A percentile compares a stretch with the other conserved stretches of the same genome.
Evolutionary conservation across 805 yeast species (phyloP).

Genomic region (Tetrapisispora fleetii): DNA sequence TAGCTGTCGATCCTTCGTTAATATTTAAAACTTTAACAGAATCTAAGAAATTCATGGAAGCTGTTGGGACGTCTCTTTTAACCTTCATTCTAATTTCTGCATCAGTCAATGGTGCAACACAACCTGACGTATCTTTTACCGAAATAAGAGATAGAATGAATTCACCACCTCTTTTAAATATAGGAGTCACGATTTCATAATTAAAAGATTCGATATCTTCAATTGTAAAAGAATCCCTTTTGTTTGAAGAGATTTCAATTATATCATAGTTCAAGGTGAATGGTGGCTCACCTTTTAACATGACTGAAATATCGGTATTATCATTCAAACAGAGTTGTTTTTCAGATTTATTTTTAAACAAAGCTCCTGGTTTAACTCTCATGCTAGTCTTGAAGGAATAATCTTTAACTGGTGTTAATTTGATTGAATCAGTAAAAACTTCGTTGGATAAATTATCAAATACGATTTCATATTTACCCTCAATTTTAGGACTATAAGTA

Average conservation of each 20-base stretch:
- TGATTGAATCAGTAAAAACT: slow-evolving; percentile 40
- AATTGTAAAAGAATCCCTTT: slow-evolving; percentile 35
- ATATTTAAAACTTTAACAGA: slow-evolving; percentile 32
- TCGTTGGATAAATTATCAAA: slow-evolving; percentile 58
- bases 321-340: slow-evolving; percentile 40
- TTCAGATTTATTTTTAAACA: slow-evolving; percentile 19
- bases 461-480: slow-evolving; percentile 72
- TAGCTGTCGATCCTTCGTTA: slow-evolving; percentile 51
- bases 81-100: slow-evolving; percentile 60
- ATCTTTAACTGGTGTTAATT: slow-evolving; percentile 28
- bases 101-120: slow-evolving; percentile 60
- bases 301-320: slow-evolving; percentile 40
- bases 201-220: slow-evolving; percentile 32
- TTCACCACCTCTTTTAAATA: slow-evolving; percentile 58
- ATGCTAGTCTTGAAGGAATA: slow-evolving; percentile 59
- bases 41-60: slow-evolving; percentile 33
- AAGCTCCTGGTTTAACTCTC: slow-evolving; percentile 57
- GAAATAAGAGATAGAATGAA: slow-evolving; percentile 54
- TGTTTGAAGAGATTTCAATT: slow-evolving; percentile 43
- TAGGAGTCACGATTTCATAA: slow-evolving; percentile 43
- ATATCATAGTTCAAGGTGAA: slow-evolving; percentile 62
- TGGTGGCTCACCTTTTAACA: slow-evolving; percentile 73
- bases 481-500: slow-evolving; percentile 64
- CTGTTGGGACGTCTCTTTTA: slow-evolving; percentile 58
- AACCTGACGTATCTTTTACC: slow-evolving; percentile 65